These are phyloP conservation scores for Alloteropsis semialata DNA, from an alignment of 176 grass and related monocot species.

Conservation along the genomic window DNA sequence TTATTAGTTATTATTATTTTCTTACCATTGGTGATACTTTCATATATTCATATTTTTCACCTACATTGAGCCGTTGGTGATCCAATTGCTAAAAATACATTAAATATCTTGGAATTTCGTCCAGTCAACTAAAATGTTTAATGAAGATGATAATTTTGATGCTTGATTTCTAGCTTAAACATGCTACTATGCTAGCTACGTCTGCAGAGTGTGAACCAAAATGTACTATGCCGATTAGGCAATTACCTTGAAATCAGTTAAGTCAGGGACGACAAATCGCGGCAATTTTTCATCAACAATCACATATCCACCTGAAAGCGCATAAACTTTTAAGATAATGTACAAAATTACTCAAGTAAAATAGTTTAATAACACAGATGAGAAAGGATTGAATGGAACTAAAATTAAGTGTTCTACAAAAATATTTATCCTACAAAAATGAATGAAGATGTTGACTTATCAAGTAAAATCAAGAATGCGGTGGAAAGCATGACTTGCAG, in stretches of 20 bases:
- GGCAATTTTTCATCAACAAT: constrained; percentile 87
- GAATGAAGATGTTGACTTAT: not conserved
- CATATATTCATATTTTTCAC: not conserved
- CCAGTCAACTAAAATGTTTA: not conserved
- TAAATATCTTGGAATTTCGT: not conserved
- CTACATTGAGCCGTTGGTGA: not conserved
- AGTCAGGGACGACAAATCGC: constrained; percentile 79
- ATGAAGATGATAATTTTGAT: not conserved
- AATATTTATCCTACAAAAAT: not conserved
- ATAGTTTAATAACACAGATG: not conserved
- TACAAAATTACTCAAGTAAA: not conserved
- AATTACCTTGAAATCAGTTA: constrained; percentile 89
- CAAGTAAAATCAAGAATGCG: not conserved
- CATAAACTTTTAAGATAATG: not conserved
- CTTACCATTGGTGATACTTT: not conserved
- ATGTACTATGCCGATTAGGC: constrained; percentile 2
- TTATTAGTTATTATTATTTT: not conserved
- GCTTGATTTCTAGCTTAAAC: not conserved
- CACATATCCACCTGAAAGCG: constrained; percentile 86
- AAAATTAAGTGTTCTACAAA: not conserved
- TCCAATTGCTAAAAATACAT: not conserved
- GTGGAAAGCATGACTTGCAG: not conserved
- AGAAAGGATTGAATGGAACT: not conserved
- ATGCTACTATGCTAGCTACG: not conserved
- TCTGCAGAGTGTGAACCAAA: not conserved